A percentile compares a stretch with the other conserved stretches of the same genome.
phyloP scores from a whole-genome alignment of 192 early-diverging fungal species.

The Phlyctochytrium planicorne region DNA sequence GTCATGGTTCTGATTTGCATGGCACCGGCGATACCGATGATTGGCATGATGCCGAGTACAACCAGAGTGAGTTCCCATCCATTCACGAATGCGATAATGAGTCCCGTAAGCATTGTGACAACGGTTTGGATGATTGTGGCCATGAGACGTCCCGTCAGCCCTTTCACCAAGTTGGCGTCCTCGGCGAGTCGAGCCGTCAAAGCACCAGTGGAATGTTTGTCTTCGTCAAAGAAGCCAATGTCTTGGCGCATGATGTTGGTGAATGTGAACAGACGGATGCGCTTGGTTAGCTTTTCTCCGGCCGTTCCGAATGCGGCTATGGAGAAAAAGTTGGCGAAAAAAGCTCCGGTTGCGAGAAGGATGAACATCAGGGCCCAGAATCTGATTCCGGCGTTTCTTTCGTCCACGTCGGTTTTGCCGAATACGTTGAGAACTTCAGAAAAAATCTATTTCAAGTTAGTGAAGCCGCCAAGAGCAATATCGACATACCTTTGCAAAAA shows the following conservation, averaged over 20 bases:
- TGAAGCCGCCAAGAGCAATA: slow-evolving; percentile 1
- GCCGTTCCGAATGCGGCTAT: slow-evolving; percentile 47
- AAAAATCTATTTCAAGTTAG: slow-evolving; percentile 60
- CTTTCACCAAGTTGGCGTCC: slow-evolving; percentile 63
- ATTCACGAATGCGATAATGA: slow-evolving; percentile 67
- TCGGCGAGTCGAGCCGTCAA: slow-evolving; percentile 78
- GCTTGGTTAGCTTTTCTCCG: slow-evolving; percentile 37
- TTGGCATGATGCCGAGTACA: slow-evolving; percentile 64
- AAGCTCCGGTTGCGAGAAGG: slow-evolving; percentile 58
- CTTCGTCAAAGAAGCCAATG: slow-evolving; percentile 56
- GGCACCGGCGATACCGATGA: slow-evolving; percentile 65
- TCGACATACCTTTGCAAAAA: slow-evolving; percentile 33
- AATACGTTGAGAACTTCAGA: slow-evolving; percentile 35
- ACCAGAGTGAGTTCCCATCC: slow-evolving; percentile 83
- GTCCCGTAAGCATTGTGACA: slow-evolving; percentile 41
- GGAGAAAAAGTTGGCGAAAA: slow-evolving; percentile 48
- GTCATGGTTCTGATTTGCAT: slow-evolving; percentile 59
- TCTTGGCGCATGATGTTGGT: slow-evolving; percentile 51
- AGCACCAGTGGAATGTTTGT: slow-evolving; percentile 67
- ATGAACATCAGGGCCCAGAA: slow-evolving; percentile 65
- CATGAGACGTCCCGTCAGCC: slow-evolving; percentile 56
- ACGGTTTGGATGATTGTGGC: slow-evolving; percentile 46
- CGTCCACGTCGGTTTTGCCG: slow-evolving; percentile 32
- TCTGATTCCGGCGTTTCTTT: slow-evolving; percentile 35
- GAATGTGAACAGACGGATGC: slow-evolving; percentile 41